These are phyloP conservation scores for Tilletia walkeri DNA, from an alignment of 1,284 basidiomycete species.

Conservation along the genomic window DNA sequence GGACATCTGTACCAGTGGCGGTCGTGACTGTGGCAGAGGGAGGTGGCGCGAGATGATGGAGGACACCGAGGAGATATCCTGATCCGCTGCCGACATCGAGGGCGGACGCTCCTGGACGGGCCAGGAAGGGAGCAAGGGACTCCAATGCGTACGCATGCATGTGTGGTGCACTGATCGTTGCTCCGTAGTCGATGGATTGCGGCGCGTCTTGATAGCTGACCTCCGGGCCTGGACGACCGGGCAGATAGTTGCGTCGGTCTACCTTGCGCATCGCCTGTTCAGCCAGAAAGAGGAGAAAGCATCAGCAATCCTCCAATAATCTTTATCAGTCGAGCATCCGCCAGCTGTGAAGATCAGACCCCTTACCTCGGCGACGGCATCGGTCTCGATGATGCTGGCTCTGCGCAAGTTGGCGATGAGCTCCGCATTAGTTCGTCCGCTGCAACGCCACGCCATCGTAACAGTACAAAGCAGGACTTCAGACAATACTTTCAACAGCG, in stretches of 20 bases:
- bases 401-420: constrained; percentile 69
- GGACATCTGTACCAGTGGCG: not conserved
- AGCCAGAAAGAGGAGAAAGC: not conserved
- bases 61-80: constrained; percentile 49
- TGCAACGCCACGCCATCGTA: constrained; percentile 77
- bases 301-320: not conserved
- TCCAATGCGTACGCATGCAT: constrained; percentile 75
- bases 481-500: not conserved
- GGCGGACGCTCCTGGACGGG: constrained; percentile 67
- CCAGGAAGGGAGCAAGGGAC: constrained; percentile 68
- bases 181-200: constrained; percentile 75
- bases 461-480: not conserved
- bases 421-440: constrained; percentile 68
- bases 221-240: constrained; percentile 23
- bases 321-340: too few species aligned
- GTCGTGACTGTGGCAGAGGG: not conserved
- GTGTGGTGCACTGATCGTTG: constrained; percentile 66
- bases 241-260: constrained; percentile 65
- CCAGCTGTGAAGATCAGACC: not conserved
- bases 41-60: constrained; percentile 40
- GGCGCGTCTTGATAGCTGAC: constrained; percentile 73
- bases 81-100: constrained; percentile 66
- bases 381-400: constrained; percentile 61
- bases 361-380: constrained; percentile 28
- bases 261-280: constrained; percentile 35